Evolutionary conservation across 1,284 basidiomycete genomes (phyloP), one percentile per base, ranked within the genome.

Genomic region (Moesziomyces globuligerus): DNA sequence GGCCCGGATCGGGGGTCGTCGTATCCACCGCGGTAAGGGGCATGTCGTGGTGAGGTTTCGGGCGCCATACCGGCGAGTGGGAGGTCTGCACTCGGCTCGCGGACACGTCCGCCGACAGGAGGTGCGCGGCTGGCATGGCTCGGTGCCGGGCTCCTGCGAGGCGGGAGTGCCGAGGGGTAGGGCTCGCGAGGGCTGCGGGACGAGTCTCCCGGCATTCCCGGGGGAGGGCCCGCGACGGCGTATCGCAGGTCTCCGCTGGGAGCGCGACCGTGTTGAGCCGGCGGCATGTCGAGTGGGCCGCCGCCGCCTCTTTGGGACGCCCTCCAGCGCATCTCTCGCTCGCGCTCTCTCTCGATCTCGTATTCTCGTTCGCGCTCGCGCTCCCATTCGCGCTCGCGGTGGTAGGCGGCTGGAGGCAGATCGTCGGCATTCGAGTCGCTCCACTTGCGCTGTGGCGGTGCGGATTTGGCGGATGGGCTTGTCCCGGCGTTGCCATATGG

Each of bases 401-500:
- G 60, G 26, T 64, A 61, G 32, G 45, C 60, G 15, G 61, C 60
- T 37, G 32, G 47, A 11, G 56, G 45, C 28, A 52, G 73, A 20
- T 71, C 74, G 23, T 73, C 68, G 2, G 58, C 59, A n/a, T 60
- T 59, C 21, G 75, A 60, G 26, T 58, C 71, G 48, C 74, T 74
- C 75, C 74, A 76, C 41, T 76, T 73, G 54, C 74, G 60, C 15
- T 74, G 45, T 7, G 74, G 54, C 39, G 64, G 61, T 32, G 50
- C 65, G 4, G 62, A 51, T n/a, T 72, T 55, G 10, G 66, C 62
- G 8, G 73, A 54, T 4, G 72, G 60, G 28, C 52, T 65, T 24
- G 46, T 53, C n/a, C 55, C 45, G 21, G 56, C 20, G 32, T 51
- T 59, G 6, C 49, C 51, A 47, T 47, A 64, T 1, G 61, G 50